Base-by-base conservation (phyloP, 2,329 filamentous ascomycete genomes). In the Fusarium sp. region DNA sequence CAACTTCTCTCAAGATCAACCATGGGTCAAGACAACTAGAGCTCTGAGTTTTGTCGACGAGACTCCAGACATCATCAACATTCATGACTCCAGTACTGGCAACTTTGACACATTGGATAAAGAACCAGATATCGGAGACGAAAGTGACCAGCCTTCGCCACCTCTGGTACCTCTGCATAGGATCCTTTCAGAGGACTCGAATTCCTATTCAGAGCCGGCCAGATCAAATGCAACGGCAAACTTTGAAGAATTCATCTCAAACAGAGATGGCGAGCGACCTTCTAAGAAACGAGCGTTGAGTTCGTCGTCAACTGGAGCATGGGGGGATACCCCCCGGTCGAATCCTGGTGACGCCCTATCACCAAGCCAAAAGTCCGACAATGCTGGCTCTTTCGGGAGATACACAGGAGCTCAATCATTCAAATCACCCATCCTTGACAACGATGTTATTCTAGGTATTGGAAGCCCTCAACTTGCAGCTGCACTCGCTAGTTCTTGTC, bases 11-110 rank as follows among this genome's bases (percentile, higher is more conserved):
- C 58, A 73, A 14, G 67, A 71, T 5, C 74, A 76, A 37, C 73
- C 70, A 14, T 76, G 74, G 74, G 72, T 76, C 28, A 67, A 67
- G 44, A 73, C 71, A 24, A 74, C 62, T 39, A 58, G 71, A 47
- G 47, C 66, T 22, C 37, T 76, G 22, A 76, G 73, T 28, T 76
- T 76, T 20, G 64, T 76, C 9, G 73, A 76, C 37, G 74, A 76
- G 45, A 76, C 74, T 4, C 62, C 72, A 35, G 72, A 75, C 15
- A 65, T 76, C 14, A 71, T 75, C 49, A 74, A 73, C 33, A 70
- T 74, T 9, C 71, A 75, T 32, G 72, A 76, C 28, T 64, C 67
- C 9, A 58, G 57, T 13, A 60, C 56, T 5, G 67, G 57, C 26
- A 62, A 57, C 35, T 61, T 71, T 24, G 58, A 65, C 41, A 58